phyloP scores from a whole-genome alignment of 2,329 filamentous ascomycete genomes.

The Claviceps monticola region DNA sequence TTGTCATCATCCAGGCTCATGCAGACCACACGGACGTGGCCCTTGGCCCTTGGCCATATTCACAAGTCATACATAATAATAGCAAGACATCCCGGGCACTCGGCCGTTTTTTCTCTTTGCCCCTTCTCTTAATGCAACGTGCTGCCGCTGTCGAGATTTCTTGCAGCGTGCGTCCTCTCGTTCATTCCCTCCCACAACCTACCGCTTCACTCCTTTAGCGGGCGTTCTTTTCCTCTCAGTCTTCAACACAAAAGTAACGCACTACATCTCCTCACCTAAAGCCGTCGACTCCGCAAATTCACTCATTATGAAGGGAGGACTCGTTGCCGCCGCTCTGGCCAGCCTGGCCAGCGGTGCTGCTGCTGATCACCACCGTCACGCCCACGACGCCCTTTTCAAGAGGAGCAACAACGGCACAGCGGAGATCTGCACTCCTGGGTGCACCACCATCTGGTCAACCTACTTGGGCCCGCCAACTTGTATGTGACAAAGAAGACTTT shows the following conservation, averaged over 20 bases:
- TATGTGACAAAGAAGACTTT: conserved; percentile 25
- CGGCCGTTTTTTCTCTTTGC: conserved; percentile 14
- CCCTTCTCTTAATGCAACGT: conserved; percentile 25
- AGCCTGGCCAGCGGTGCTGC: conserved; percentile 42
- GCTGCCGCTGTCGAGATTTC: conserved; percentile 32
- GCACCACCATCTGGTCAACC: conserved; percentile 62
- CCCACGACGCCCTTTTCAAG: conserved; percentile 46
- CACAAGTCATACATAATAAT: conserved; percentile 23
- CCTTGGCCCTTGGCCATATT: neutral
- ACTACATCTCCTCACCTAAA: neutral
- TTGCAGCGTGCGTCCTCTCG: conserved; percentile 36
- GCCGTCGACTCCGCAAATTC: conserved; percentile 11
- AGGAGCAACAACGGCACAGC: conserved; percentile 29
- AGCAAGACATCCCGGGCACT: conserved; percentile 14
- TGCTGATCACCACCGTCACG: conserved; percentile 47
- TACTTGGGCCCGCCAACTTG: conserved; percentile 52
- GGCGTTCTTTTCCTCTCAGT: conserved; percentile 49
- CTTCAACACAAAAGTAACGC: neutral
- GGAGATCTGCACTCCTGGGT: conserved; percentile 44
- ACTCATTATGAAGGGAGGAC: conserved; percentile 59
- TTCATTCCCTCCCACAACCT: conserved; percentile 28
- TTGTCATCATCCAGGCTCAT: neutral
- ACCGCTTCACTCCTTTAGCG: conserved; percentile 86
- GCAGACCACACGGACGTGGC: neutral
- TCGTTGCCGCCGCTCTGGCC: conserved; percentile 52